Base-by-base conservation (phyloP, 169 alveolate species). In the Cryptosporidium ryanae region DNA sequence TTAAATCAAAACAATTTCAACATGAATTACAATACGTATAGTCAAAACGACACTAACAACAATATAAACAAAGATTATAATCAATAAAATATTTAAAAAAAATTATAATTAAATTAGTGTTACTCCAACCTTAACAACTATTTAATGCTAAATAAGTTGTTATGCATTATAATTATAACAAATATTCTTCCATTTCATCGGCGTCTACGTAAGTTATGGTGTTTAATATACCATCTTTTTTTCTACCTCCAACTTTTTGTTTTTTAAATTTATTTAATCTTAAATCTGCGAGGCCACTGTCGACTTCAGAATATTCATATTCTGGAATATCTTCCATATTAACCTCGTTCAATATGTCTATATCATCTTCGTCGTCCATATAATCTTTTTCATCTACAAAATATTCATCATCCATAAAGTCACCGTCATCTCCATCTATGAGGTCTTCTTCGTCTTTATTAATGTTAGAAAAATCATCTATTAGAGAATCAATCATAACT, bases 341-440 rank as follows among this genome's bases (percentile, higher is more conserved):
- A 25, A 64, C 89, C 1, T 76, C 89, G 46, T 84, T 84, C 29
- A 87, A 59, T 7, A 82, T 83, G 18, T 91, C 82, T 17, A 31
- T 82, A 12, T 82, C 95, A 13, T 70, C 94, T 12, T 82, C 92
- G 48, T 71, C 55, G 32, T 82, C 91, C 34, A 65, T 93, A 4
- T 84, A 90, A 21, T 82, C 95, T 1, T 64, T 48, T 1, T 63
- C 84, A 4, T 50, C 67, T 32, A 57, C 61, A 34, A 17, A 61
- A 64, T 23, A 43, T 27, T 43, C 89, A 50, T 34, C 52, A 23
- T 31, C 90, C 38, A 38, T 90, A 10, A 38, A 38, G 46, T 38
- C 46, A 6, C 49, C 52, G 4, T 63, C 71, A 10, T 50, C 67
- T 17, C 23, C 68, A 25, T 18, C 52, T 32, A 23, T 48, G 59